phyloP scores from a whole-genome alignment of 495 filamentous ascomycete species.

The Penicillium chermesinum region DNA sequence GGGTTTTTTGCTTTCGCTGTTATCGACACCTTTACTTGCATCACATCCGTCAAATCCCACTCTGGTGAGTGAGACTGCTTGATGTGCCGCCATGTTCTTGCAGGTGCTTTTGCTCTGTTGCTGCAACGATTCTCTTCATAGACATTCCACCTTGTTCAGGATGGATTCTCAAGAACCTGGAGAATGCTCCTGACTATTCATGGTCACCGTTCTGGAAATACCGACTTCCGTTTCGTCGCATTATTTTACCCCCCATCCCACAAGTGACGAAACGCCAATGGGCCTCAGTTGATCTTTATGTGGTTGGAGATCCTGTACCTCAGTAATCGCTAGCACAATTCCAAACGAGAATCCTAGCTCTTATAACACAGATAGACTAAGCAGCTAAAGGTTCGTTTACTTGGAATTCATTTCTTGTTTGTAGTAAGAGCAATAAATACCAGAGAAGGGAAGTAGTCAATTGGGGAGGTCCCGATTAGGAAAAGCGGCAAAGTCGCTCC shows the following conservation, averaged over 20 bases:
- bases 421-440: no score
- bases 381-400: no score
- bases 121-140: constrained; percentile 10
- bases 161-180: constrained; percentile 2
- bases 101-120: constrained; percentile 3
- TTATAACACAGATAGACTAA: no score
- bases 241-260: no score
- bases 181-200: constrained; percentile 1
- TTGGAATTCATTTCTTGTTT: no score
- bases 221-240: background rate
- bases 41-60: constrained; percentile 13
- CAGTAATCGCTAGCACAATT: background rate
- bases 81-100: constrained; percentile 1
- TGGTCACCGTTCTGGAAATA: constrained; percentile 1
- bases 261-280: no score
- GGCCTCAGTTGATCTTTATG: no score
- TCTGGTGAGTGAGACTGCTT: constrained; percentile 9
- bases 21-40: constrained; percentile 4
- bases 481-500: constrained; percentile 31
- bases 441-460: no score
- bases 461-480: constrained; percentile 28
- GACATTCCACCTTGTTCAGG: constrained; percentile 1
- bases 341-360: background rate
- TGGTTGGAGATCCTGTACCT: constrained; percentile 1
- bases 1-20: constrained; percentile 22